Base-by-base conservation (phyloP, 1,139 yeast species). In the Taphrina pruni region DNA sequence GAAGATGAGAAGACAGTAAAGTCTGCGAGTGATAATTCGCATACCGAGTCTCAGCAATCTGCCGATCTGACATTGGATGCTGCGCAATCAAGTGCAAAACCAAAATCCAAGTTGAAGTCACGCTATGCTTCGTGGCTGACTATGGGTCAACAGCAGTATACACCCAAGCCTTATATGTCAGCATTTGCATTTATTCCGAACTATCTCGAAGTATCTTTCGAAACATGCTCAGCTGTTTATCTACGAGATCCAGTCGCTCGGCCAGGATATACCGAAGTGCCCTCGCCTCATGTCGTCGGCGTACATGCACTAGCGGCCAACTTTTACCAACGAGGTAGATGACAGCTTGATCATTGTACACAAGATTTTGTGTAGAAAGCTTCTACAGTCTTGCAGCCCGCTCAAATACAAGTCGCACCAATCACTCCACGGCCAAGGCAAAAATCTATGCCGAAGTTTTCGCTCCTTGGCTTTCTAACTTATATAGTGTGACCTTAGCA, bases 201-300 rank as follows among this genome's bases (percentile, higher is more conserved):
- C 72, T 98, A 94, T 79, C 83, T 94, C 71, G 99, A 94, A 79
- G 82, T 95, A 51, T 89, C 96, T 26, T 93, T 90, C 79, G 85
- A 86, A 72, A 91, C 97, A 8, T 93, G 98, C 78, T 97, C 93
- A 79, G 98, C 97, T 11, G 88, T 94, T 41, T 94, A 94, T 79
- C 82, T 94, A 79, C 88, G 97, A 80, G 97, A 94, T 78, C 99
- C 99, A 17, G 93, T 94, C 70, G 97, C 98, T 12, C 86, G 98
- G 79, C 97, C 98, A 12, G 98, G 97, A 65, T 93, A 90, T 76
- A 90, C 97, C 41, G 99, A 94, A 81, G 97, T 94, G 70, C 90
- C 94, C 72, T 84, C 97, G 65, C 99, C 99, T 68, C 90, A 89
- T 80, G 88, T 89, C 60, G 83, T 87, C 73, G 88, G 88, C 73